phyloP scores from a whole-genome alignment of 108 stramenopile genomes.

The Conticribra weissflogii region DNA sequence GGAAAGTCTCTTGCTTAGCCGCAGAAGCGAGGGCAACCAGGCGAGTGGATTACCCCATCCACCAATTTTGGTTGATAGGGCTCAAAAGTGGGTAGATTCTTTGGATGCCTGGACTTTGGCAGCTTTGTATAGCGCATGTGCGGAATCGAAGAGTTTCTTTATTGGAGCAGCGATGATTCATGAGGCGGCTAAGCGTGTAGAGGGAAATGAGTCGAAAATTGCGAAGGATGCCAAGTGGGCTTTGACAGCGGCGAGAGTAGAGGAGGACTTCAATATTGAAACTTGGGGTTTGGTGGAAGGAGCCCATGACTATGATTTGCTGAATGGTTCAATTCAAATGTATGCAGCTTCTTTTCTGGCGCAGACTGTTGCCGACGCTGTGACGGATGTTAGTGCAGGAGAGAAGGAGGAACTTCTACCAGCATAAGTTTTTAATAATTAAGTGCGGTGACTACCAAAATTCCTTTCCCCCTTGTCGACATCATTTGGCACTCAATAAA shows the following conservation, averaged over 20 bases:
- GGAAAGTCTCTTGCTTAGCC: slow-evolving; percentile 74
- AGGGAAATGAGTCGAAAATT: slow-evolving; percentile 7
- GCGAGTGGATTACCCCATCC: slow-evolving; percentile 81
- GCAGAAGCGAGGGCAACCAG: slow-evolving; percentile 52
- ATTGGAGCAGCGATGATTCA: slow-evolving; percentile 74
- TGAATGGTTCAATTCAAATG: slow-evolving; percentile 85
- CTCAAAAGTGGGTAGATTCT: slow-evolving; percentile 54
- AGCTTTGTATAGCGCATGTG: slow-evolving; percentile 70
- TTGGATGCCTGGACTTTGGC: slow-evolving; percentile 91
- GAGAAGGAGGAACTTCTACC: no score
- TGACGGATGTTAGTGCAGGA: neutral
- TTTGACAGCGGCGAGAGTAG: slow-evolving; percentile 85
- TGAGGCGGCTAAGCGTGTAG: slow-evolving; percentile 28
- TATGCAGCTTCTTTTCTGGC: slow-evolving; percentile 72
- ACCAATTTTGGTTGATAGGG: slow-evolving; percentile 56
- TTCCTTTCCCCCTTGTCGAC: no score
- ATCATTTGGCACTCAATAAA: no score
- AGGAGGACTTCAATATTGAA: slow-evolving; percentile 98
- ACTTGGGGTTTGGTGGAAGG: slow-evolving; percentile 98
- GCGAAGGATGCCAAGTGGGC: slow-evolving; percentile 61
- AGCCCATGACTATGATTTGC: slow-evolving; percentile 93
- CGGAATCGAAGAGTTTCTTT: slow-evolving; percentile 92
- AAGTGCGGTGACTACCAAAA: no score
- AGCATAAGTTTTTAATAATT: no score
- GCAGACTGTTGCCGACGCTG: slow-evolving; percentile 44